A percentile compares a stretch with the other conserved stretches of the same genome.
These are phyloP conservation scores for Dichotomopilus funicola DNA, from an alignment of 2,329 filamentous ascomycete species.

Conservation along the genomic window DNA sequence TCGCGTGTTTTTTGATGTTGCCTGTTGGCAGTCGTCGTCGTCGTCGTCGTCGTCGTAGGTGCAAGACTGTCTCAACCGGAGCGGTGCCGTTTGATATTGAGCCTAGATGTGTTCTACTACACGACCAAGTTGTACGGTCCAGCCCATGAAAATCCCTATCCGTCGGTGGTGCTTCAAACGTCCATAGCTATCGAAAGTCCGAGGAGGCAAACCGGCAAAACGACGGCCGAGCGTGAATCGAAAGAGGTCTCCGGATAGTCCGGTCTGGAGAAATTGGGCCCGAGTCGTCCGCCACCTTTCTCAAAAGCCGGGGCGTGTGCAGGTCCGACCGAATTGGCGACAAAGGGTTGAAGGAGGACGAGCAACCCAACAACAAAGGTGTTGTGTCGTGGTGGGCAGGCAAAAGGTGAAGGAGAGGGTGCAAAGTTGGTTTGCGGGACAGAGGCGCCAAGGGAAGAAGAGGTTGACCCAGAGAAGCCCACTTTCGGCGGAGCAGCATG, in stretches of 20 bases:
- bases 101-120: not conserved
- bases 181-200: not conserved
- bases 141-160: constrained; percentile 4
- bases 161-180: constrained; percentile 1
- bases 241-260: too few species aligned
- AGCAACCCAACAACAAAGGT: not conserved
- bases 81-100: not conserved
- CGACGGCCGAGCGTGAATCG: not conserved
- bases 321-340: not conserved
- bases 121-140: constrained; percentile 4
- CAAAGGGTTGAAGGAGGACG: not conserved
- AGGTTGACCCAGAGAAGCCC: too few species aligned
- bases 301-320: not conserved
- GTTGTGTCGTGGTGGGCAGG: not conserved
- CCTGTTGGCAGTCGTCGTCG: not conserved
- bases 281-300: not conserved
- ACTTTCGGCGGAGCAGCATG: too few species aligned
- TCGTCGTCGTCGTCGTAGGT: not conserved
- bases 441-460: not conserved
- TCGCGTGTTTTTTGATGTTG: not conserved
- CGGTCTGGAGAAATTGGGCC: not conserved
- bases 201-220: not conserved
- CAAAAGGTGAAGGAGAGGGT: not conserved
- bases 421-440: not conserved
- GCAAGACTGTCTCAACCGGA: not conserved